A percentile compares a stretch with the other conserved stretches of the same genome.
Conservation (phyloP, 164 flowering plant genomes). For the Platanus orientalis region DNA sequence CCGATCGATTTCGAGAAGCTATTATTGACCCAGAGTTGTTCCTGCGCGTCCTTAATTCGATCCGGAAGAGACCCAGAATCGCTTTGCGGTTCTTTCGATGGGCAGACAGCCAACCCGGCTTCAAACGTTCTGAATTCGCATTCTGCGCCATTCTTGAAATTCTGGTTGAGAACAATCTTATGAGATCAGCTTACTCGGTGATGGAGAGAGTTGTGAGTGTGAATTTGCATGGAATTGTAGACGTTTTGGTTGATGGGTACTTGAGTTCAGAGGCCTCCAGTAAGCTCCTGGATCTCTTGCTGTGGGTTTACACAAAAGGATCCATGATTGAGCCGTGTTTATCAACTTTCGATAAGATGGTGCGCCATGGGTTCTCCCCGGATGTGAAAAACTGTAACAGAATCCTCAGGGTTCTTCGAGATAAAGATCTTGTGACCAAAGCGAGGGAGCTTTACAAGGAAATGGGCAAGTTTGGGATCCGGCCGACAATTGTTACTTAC, state of each 20-base stretch:
- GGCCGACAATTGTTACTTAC: slow-evolving; percentile 52
- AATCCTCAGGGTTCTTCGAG: slow-evolving; percentile 49
- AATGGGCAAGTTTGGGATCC: slow-evolving; percentile 48
- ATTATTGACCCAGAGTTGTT: slow-evolving; percentile 40
- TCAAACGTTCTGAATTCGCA: slow-evolving; percentile 26
- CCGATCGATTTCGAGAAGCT: slow-evolving; percentile 24
- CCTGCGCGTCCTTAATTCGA: slow-evolving; percentile 29
- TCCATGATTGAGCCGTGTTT: slow-evolving; percentile 45
- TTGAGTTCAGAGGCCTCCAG: slow-evolving; percentile 20
- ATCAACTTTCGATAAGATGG: slow-evolving; percentile 50
- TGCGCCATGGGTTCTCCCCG: slow-evolving; percentile 43
- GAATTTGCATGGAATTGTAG: slow-evolving; percentile 39
- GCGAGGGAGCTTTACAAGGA: slow-evolving; percentile 41
- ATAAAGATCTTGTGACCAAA: slow-evolving; percentile 25
- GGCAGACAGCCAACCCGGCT: slow-evolving; percentile 47
- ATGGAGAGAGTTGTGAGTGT: slow-evolving; percentile 29
- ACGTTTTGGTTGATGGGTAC: slow-evolving; percentile 39
- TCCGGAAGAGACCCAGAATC: slow-evolving; percentile 30
- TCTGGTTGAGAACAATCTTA: slow-evolving; percentile 30
- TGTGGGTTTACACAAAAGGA: slow-evolving; percentile 42
- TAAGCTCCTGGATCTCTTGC: slow-evolving; percentile 44
- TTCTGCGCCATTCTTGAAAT: slow-evolving; percentile 43
- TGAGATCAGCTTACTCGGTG: slow-evolving; percentile 38
- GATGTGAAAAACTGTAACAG: slow-evolving; percentile 70
- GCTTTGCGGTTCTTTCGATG: slow-evolving; percentile 53